Percentiles rank a stretch among this genome's conserved stretches.
phyloP scores from a whole-genome alignment of 257 asterid genomes.

The Capsicum chinense region DNA sequence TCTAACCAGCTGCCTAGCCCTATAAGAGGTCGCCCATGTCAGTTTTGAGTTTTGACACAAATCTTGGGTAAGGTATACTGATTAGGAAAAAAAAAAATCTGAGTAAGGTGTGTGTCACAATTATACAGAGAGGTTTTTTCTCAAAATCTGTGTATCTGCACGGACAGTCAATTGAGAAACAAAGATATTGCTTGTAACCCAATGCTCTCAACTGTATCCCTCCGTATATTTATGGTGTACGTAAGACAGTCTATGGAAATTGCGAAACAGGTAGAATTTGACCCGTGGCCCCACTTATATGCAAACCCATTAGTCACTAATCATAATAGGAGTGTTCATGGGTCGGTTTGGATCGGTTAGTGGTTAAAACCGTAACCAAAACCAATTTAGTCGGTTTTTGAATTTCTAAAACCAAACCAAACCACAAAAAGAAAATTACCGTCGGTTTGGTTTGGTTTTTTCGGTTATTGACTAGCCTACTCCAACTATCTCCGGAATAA shows the following conservation, averaged over 20 bases:
- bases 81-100: background rate
- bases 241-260: background rate
- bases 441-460: too few species aligned
- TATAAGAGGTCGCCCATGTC: background rate
- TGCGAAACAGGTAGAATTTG: background rate
- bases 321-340: background rate
- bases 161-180: slow-evolving; percentile 2
- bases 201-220: background rate
- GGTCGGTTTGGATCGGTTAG: too few species aligned
- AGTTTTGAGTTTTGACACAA: background rate
- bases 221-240: background rate
- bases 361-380: too few species aligned
- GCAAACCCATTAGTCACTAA: background rate
- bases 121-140: background rate
- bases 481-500: too few species aligned
- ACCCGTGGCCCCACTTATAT: background rate
- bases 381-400: too few species aligned
- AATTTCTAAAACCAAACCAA: too few species aligned
- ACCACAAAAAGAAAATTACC: too few species aligned
- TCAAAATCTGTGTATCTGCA: background rate
- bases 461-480: too few species aligned
- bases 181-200: background rate
- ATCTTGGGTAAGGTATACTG: background rate
- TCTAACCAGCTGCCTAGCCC: slow-evolving; percentile 5
- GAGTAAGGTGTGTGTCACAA: background rate